These are phyloP conservation scores for Parietaria judaica DNA, from an alignment of 306 rosid species.

Conservation along the genomic window DNA sequence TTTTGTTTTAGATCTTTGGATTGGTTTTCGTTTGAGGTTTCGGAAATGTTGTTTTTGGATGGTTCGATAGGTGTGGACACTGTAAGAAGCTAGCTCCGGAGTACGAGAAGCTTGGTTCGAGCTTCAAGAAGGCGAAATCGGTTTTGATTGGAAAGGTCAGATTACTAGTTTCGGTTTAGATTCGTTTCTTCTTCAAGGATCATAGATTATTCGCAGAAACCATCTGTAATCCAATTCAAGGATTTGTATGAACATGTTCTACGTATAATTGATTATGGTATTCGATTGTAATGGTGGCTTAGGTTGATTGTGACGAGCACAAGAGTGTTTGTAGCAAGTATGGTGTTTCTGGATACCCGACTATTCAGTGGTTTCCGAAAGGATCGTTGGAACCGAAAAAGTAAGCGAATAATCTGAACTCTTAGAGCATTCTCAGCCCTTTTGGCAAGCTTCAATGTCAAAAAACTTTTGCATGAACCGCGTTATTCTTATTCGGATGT, in stretches of 20 bases:
- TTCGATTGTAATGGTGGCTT: background rate
- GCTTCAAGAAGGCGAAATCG: constrained; percentile 52
- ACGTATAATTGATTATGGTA: background rate
- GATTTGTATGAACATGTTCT: too few relatives aligned
- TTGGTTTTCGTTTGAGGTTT: background rate
- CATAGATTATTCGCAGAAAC: too few relatives aligned
- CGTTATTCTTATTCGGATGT: background rate
- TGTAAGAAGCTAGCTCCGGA: constrained; percentile 90
- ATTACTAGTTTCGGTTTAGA: background rate
- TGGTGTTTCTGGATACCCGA: constrained; percentile 78
- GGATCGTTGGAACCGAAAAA: constrained; percentile 74
- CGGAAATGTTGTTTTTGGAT: background rate
- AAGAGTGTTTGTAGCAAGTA: constrained; percentile 63
- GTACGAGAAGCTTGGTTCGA: constrained; percentile 63
- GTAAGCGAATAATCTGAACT: constrained; percentile 29
- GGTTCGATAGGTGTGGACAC: constrained; percentile 73
- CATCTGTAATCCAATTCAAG: too few relatives aligned
- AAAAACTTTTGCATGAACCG: background rate
- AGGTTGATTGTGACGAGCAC: constrained; percentile 81
- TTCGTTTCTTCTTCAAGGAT: too few relatives aligned
- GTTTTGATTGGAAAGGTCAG: constrained; percentile 72
- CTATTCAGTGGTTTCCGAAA: constrained; percentile 78
- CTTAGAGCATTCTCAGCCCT: constrained; percentile 25
- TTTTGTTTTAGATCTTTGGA: background rate
- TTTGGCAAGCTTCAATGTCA: constrained; percentile 29